Conservation (phyloP, 371 early-diverging fungal species). For the Mortierella sp. region DNA sequence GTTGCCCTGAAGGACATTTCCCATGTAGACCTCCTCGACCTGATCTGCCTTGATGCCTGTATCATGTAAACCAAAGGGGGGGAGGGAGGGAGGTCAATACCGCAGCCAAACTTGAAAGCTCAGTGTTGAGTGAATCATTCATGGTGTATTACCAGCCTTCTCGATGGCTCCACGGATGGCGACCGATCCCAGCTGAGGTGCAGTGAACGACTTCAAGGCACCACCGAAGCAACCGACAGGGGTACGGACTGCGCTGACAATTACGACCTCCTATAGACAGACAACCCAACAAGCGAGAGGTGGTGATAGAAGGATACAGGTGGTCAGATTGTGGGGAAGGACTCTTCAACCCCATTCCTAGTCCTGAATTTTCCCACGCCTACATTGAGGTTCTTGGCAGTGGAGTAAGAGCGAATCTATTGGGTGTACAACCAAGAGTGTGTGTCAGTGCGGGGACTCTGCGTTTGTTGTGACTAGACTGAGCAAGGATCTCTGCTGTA, state of each 20-base stretch:
- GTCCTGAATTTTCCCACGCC: conserved; percentile 47
- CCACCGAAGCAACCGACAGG: conserved; percentile 95
- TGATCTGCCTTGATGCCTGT: conserved; percentile 69
- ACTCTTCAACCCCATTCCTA: no score
- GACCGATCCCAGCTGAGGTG: conserved; percentile 89
- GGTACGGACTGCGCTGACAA: conserved; percentile 91
- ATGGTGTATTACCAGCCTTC: conserved; percentile 54
- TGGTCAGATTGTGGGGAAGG: no score
- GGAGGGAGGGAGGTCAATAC: no score
- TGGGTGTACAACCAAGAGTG: not conserved
- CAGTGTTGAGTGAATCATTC: no score
- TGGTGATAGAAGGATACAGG: not conserved
- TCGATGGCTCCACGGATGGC: conserved; percentile 65
- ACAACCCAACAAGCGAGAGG: not conserved
- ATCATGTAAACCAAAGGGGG: no score
- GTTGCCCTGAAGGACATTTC: conserved; percentile 85
- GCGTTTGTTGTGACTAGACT: not conserved
- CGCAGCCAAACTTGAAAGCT: no score
- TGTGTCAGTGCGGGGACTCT: not conserved
- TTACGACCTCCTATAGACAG: conserved; percentile 75
- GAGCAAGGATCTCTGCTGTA: not conserved
- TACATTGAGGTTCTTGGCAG: conserved; percentile 48
- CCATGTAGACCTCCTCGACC: conserved; percentile 90
- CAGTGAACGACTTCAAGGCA: conserved; percentile 85
- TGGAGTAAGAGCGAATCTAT: conserved; percentile 49